Conservation (phyloP, 306 rosid species). For the Pueraria montana region DNA sequence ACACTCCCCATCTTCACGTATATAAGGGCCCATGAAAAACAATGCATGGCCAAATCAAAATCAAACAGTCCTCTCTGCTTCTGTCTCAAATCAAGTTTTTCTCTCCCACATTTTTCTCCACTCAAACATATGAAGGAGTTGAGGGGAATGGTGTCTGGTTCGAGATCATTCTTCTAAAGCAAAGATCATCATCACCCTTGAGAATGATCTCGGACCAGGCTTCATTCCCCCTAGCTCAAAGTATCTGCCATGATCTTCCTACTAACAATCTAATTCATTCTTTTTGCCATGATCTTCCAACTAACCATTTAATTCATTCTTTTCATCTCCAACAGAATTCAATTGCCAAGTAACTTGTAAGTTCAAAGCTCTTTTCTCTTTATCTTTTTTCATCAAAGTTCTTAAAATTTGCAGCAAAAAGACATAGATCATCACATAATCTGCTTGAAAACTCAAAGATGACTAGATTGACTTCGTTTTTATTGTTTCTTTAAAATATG, state of each 20-base stretch:
- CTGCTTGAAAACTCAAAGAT: conserved; percentile 24
- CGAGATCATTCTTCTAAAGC: conserved; percentile 69
- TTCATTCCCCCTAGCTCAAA: conserved; percentile 92
- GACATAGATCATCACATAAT: conserved; percentile 4
- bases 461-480: background rate
- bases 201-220: conserved; percentile 99
- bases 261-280: conserved; percentile 18
- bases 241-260: background rate
- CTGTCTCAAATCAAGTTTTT: conserved; percentile 49
- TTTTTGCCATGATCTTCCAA: background rate
- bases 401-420: conserved; percentile 11
- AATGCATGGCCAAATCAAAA: conserved; percentile 79
- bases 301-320: conserved; percentile 32
- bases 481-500: background rate
- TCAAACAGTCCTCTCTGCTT: conserved; percentile 49
- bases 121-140: conserved; percentile 56
- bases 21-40: conserved; percentile 76
- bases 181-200: background rate
- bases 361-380: conserved; percentile 40
- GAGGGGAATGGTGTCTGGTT: conserved; percentile 98
- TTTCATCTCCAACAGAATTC: conserved; percentile 28
- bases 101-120: conserved; percentile 33
- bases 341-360: conserved; percentile 43
- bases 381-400: conserved; percentile 10
- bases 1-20: conserved; percentile 62